Percentiles rank a stretch among this genome's conserved stretches.
Evolutionary conservation across 1,284 basidiomycete genomes (phyloP).

Genomic region (Fomitopsis palustris): DNA sequence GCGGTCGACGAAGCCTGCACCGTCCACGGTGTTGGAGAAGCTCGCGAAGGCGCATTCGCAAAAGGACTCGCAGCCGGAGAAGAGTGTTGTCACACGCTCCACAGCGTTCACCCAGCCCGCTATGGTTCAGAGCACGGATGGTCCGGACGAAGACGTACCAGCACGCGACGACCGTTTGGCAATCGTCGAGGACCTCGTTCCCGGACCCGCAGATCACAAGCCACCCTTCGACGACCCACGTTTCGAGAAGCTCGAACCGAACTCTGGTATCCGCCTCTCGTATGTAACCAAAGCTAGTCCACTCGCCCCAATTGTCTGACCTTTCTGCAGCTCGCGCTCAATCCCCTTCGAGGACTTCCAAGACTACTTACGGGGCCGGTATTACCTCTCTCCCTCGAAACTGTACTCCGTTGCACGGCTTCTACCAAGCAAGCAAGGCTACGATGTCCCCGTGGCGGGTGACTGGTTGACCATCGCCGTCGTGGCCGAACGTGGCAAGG

Average conservation of each 20-base stretch:
- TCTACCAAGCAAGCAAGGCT: constrained; percentile 74
- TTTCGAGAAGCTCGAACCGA: constrained; percentile 80
- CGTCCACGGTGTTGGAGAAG: constrained; percentile 48
- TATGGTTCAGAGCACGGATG: background rate
- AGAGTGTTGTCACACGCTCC: constrained; percentile 32
- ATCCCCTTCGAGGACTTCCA: constrained; percentile 77
- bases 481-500: constrained; percentile 78
- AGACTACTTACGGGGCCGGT: constrained; percentile 81
- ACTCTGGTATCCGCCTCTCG: constrained; percentile 84
- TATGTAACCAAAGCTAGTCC: constrained; percentile 38
- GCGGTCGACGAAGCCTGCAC: constrained; percentile 22
- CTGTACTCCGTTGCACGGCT: constrained; percentile 85
- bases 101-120: constrained; percentile 39
- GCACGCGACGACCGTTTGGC: constrained; percentile 66
- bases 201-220: constrained; percentile 73
- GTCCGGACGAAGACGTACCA: constrained; percentile 9
- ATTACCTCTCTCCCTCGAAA: constrained; percentile 82
- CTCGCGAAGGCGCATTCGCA: constrained; percentile 35
- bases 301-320: constrained; percentile 5
- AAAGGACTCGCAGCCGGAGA: constrained; percentile 16
- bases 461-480: constrained; percentile 93
- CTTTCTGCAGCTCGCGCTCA: constrained; percentile 56
- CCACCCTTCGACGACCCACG: constrained; percentile 64
- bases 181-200: constrained; percentile 69
- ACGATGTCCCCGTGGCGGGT: constrained; percentile 86